phyloP scores from a whole-genome alignment of 208 protist species.

The Acanthamoeba royreba region DNA sequence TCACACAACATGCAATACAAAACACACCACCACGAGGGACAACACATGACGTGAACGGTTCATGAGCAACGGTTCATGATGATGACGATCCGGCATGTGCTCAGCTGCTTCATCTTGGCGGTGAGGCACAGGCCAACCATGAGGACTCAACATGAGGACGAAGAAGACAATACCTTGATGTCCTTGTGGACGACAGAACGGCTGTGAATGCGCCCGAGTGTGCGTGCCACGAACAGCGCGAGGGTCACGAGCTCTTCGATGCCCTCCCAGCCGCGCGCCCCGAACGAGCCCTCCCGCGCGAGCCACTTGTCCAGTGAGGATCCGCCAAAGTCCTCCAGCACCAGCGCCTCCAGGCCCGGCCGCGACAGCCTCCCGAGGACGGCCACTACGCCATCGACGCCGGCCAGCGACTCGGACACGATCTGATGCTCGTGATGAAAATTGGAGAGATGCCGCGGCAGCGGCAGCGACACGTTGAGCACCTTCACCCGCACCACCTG shows the following conservation, averaged over 20 bases:
- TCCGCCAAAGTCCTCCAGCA: constrained; percentile 37
- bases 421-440: constrained; percentile 36
- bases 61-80: neutral
- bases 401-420: neutral
- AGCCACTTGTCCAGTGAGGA: constrained; percentile 43
- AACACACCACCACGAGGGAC: no score
- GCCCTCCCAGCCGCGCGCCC: neutral
- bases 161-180: neutral
- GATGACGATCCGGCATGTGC: neutral
- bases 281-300: neutral
- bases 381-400: neutral
- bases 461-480: constrained; percentile 36
- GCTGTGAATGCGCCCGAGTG: neutral
- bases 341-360: neutral
- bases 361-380: neutral
- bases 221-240: neutral
- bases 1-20: neutral
- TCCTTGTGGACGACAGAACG: constrained; percentile 36
- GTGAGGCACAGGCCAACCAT: neutral
- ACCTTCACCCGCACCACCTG: constrained; percentile 34
- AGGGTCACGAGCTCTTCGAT: neutral
- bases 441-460: constrained; percentile 32
- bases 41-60: neutral
- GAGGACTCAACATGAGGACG: neutral
- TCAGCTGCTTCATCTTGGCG: no score